Evolutionary conservation across 257 asterid species (phyloP).

Genomic region (Plectranthus barbatus): DNA sequence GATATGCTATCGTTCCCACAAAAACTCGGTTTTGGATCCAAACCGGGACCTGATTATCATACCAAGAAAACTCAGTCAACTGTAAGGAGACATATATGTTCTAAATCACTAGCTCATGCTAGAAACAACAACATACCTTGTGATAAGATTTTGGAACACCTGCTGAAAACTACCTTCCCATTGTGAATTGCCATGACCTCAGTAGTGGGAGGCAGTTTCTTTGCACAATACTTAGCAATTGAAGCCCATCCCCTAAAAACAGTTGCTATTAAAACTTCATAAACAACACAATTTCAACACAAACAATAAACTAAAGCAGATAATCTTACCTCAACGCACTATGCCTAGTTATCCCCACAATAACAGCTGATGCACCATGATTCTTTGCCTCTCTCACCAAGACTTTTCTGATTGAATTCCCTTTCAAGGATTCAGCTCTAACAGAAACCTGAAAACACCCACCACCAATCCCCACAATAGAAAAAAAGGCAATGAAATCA

Average conservation of each 20-base stretch:
- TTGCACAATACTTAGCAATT: conserved; percentile 76
- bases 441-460: conserved; percentile 53
- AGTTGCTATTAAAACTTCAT: conserved; percentile 14
- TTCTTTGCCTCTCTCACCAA: conserved; percentile 70
- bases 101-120: neutral
- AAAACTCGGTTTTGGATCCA: conserved; percentile 51
- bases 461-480: conserved; percentile 19
- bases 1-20: conserved; percentile 14
- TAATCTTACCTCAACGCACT: conserved; percentile 52
- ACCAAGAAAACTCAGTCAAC: neutral
- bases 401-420: conserved; percentile 63
- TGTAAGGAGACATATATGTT: neutral
- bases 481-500: neutral
- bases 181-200: conserved; percentile 73
- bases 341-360: conserved; percentile 64
- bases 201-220: conserved; percentile 46
- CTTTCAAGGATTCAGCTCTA: conserved; percentile 44
- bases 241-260: conserved; percentile 61
- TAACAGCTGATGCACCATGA: conserved; percentile 49
- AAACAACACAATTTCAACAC: neutral
- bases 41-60: conserved; percentile 22
- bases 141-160: conserved; percentile 28
- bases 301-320: conserved; percentile 2
- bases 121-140: conserved; percentile 33
- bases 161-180: conserved; percentile 62